Base-by-base conservation (phyloP, 2,329 filamentous ascomycete genomes). In the Fusarium sp. region DNA sequence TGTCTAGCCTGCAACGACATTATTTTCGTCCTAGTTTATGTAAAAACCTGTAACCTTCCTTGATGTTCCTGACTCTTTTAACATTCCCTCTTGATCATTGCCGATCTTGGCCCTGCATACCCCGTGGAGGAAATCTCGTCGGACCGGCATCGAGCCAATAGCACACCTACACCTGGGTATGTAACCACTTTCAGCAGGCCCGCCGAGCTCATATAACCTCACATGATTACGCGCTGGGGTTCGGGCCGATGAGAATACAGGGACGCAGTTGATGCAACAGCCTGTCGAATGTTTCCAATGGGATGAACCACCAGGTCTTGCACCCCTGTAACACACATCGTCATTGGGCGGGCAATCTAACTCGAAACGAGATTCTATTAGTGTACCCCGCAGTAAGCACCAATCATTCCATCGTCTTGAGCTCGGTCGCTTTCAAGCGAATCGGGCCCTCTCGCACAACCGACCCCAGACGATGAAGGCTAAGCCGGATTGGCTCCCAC, bases 361-460 rank as follows among this genome's bases (percentile, higher is more conserved):
- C 65, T 2, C 54, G 68, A 58, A 74, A 68, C 68, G 61, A 60
- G 68, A 52, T 69, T 27, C 45, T 48, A 72, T 64, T 48, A 54
- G n/a, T 22, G 33, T 65, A 63, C 72, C 72, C 72, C 72, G 61
- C 68, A 75, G 14, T 3, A 11, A 3, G 22, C 35, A 18, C 69
- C 69, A 72, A 72, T 70, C 52, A 64, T 18, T n/a, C 10, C 9
- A 2, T 5, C 9, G n/a, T 16, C n/a, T 18, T 24, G 16, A 1
- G 22, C 37, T 20, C 22, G 52, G 52, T 22, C 41, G 18, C 20
- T 65, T 50, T 64, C 18, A 37, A 27, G 41, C 16, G 57, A 48
- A 61, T 67, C 20, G 65, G 35, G 61, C 24, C 41, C 64, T 58
- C 18, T 60, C 37, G 22, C 18, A 31, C 18, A 48, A 50, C 16